These are phyloP conservation scores for Colletotrichum viniferum DNA, from an alignment of 2,329 filamentous ascomycete species.

Conservation along the genomic window DNA sequence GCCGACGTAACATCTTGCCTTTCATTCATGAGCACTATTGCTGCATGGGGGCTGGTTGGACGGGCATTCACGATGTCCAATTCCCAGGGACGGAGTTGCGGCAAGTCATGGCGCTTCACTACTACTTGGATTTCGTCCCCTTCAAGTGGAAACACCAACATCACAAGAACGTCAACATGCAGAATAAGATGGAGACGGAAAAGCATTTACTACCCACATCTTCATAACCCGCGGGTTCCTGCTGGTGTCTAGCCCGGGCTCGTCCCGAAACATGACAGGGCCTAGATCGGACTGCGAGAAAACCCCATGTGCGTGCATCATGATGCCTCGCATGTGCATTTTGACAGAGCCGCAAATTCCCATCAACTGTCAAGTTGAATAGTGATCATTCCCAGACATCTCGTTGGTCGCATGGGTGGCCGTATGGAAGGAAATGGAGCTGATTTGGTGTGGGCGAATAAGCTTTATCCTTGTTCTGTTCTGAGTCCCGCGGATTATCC, in stretches of 20 bases:
- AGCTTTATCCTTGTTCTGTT: background rate
- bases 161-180: constrained; percentile 19
- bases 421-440: background rate
- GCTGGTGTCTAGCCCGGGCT: background rate
- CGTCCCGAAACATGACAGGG: background rate
- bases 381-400: background rate
- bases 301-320: background rate
- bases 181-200: background rate
- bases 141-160: background rate
- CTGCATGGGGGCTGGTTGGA: background rate
- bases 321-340: background rate
- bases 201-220: background rate
- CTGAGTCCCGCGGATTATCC: background rate
- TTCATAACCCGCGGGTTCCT: background rate
- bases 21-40: background rate
- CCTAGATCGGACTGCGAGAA: background rate
- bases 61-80: background rate
- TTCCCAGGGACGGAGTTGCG: background rate
- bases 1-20: background rate
- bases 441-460: background rate
- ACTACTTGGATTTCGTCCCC: constrained; percentile 9
- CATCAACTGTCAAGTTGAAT: background rate
- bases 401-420: background rate
- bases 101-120: background rate
- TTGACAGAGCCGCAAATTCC: background rate